These are phyloP conservation scores for Euphorbia pulcherrima DNA, from an alignment of 345 rosid species.

Conservation along the genomic window DNA sequence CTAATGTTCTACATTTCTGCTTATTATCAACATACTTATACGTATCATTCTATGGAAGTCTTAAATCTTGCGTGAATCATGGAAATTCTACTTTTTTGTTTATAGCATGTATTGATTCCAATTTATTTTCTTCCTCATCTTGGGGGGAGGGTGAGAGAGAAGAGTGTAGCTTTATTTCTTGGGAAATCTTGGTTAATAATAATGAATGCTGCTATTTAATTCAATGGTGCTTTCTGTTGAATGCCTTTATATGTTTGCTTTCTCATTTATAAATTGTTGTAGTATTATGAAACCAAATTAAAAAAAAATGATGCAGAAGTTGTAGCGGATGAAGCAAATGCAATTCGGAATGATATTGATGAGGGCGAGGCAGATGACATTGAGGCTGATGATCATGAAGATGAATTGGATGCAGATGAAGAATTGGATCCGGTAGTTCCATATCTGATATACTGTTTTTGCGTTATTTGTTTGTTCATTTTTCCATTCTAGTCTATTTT, in stretches of 20 bases:
- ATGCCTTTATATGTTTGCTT: slow-evolving; percentile 1
- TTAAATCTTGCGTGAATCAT: background rate
- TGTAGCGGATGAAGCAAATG: slow-evolving; percentile 38
- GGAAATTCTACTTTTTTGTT: background rate
- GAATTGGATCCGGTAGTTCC: slow-evolving; percentile 52
- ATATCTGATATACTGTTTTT: slow-evolving; percentile 5
- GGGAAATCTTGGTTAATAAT: background rate
- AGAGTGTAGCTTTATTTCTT: background rate
- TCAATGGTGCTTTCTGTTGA: background rate
- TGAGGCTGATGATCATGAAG: slow-evolving; percentile 56
- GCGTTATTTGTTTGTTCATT: background rate
- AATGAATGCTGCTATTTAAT: background rate
- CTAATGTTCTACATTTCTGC: background rate
- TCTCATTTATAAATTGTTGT: background rate
- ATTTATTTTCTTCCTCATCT: background rate
- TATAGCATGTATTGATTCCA: background rate
- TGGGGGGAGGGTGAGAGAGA: too few species aligned
- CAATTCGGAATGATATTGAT: slow-evolving; percentile 25
- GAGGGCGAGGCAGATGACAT: slow-evolving; percentile 48
- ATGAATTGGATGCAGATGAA: slow-evolving; percentile 58
- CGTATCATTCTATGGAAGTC: background rate
- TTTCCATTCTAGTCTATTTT: background rate
- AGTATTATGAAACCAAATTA: slow-evolving; percentile 6
- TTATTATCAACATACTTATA: background rate
- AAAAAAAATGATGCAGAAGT: slow-evolving; percentile 15